Conservation (phyloP, 208 protist species). For the Leishmania arabica region DNA sequence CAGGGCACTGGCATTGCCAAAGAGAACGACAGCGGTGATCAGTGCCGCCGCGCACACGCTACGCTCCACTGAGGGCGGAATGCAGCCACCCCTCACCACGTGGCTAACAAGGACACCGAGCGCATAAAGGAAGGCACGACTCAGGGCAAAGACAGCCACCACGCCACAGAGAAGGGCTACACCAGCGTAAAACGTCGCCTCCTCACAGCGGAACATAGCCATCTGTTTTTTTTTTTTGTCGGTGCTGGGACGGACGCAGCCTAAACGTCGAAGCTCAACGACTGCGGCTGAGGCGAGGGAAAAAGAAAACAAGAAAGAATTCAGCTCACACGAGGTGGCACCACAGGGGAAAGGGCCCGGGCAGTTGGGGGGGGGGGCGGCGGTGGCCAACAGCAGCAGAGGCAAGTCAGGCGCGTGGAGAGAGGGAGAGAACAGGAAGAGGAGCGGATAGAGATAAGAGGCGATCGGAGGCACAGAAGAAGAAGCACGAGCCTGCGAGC, state of each 20-base stretch:
- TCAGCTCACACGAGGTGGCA: neutral
- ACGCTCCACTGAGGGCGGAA: conserved; percentile 2
- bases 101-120: conserved; percentile 1
- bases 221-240: neutral
- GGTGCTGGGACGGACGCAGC: neutral
- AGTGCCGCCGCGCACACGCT: neutral
- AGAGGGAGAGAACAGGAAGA: conserved; percentile 3
- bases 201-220: conserved; percentile 15
- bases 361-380: neutral
- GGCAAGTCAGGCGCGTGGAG: neutral
- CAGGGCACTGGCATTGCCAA: conserved; percentile 27
- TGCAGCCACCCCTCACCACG: neutral
- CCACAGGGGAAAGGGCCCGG: neutral
- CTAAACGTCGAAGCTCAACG: neutral
- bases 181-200: conserved; percentile 19
- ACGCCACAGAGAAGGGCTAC: neutral
- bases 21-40: conserved; percentile 8
- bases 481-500: neutral
- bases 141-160: neutral
- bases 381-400: neutral
- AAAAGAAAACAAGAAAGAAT: neutral
- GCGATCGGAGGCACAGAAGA: neutral
- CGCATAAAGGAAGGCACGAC: conserved; percentile 10
- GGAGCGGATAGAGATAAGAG: neutral
- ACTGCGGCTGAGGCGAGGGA: neutral